Evolutionary conservation across 2,329 filamentous ascomycete genomes (phyloP).

Genomic region (Colletotrichum lupini): DNA sequence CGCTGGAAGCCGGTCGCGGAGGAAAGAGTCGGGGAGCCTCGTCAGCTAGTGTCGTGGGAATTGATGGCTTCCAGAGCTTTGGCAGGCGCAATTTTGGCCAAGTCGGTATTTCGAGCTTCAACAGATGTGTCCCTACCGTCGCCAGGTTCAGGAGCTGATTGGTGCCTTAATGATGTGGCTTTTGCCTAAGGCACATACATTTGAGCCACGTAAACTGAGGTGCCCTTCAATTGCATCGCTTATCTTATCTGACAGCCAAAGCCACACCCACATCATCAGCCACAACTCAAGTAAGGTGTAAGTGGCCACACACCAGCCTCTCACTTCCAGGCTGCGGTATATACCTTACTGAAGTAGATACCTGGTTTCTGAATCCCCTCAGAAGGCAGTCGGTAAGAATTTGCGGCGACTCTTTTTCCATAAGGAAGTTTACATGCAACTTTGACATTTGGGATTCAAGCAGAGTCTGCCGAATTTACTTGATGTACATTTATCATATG

Average conservation of each 20-base stretch:
- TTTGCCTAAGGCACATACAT: slow-evolving; percentile 19
- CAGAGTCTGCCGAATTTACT: too few relatives aligned
- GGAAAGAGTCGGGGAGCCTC: slow-evolving; percentile 12
- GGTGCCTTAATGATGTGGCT: slow-evolving; percentile 33
- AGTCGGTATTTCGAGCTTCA: slow-evolving; percentile 36
- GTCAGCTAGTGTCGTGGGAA: slow-evolving; percentile 27
- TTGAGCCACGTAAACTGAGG: slow-evolving; percentile 10
- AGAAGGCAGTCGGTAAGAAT: too few relatives aligned
- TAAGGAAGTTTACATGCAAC: too few relatives aligned
- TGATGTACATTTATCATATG: too few relatives aligned
- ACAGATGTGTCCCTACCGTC: slow-evolving; percentile 38
- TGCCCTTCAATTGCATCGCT: background rate
- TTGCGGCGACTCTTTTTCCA: too few relatives aligned
- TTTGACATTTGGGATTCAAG: too few relatives aligned
- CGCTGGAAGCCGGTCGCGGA: slow-evolving; percentile 35
- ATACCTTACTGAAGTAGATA: too few relatives aligned
- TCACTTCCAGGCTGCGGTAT: too few relatives aligned
- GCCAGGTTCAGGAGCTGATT: slow-evolving; percentile 33
- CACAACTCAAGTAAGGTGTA: background rate
- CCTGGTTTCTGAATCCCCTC: too few relatives aligned
- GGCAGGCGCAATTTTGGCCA: slow-evolving; percentile 36
- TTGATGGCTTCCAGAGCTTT: slow-evolving; percentile 38
- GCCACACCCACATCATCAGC: background rate
- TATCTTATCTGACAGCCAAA: background rate
- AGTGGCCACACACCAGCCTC: too few relatives aligned